Conservation (phyloP, 768 basidiomycete species). For the Boletus subparvulus region DNA sequence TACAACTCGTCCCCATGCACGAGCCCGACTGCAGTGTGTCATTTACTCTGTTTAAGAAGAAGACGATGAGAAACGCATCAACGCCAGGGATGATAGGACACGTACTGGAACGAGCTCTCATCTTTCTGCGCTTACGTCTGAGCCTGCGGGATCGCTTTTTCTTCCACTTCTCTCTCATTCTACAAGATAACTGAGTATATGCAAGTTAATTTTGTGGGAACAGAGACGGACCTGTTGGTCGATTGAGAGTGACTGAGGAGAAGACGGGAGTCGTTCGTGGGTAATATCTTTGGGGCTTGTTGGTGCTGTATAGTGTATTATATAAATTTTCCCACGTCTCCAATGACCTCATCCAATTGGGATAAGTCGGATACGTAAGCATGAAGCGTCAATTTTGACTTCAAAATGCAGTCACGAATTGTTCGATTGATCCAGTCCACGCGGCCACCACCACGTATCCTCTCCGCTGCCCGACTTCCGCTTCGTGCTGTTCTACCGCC, state of each 20-base stretch:
- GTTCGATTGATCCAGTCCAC: not conserved
- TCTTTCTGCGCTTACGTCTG: slow-evolving; percentile 93
- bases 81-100: slow-evolving; percentile 20
- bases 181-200: slow-evolving; percentile 24
- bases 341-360: slow-evolving; percentile 9
- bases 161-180: slow-evolving; percentile 98
- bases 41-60: slow-evolving; percentile 37
- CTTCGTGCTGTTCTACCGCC: not conserved
- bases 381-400: not conserved
- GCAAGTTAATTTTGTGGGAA: not conserved
- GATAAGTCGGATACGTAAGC: not conserved
- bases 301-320: slow-evolving; percentile 39
- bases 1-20: slow-evolving; percentile 22
- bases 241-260: slow-evolving; percentile 33
- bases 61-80: not conserved
- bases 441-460: not conserved
- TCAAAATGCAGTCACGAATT: slow-evolving; percentile 12
- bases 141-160: slow-evolving; percentile 93
- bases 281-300: slow-evolving; percentile 27
- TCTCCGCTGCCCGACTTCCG: not conserved
- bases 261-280: slow-evolving; percentile 9
- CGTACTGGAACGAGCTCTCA: slow-evolving; percentile 92
- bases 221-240: slow-evolving; percentile 25
- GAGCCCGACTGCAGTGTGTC: slow-evolving; percentile 26
- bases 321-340: slow-evolving; percentile 19